Conservation (phyloP, 441 rosid genomes). For the Euphorbia schlechtendalii region DNA sequence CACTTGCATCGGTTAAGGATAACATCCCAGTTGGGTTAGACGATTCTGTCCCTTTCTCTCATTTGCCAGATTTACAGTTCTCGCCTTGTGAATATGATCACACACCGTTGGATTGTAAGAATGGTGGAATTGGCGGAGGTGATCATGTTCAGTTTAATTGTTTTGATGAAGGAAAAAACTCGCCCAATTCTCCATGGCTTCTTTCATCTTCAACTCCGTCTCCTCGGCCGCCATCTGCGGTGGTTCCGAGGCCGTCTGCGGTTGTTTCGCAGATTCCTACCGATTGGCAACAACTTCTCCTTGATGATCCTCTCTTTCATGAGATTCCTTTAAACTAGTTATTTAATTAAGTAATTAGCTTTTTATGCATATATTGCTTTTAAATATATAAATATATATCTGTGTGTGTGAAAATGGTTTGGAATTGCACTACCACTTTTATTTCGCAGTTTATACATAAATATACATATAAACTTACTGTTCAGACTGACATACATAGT, state of each 20-base stretch:
- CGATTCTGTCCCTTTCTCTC: constrained; percentile 32
- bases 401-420: constrained; percentile 17
- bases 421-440: constrained; percentile 17
- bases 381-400: not conserved
- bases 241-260: constrained; percentile 13
- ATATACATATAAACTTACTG: too few species aligned
- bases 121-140: not conserved
- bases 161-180: constrained; percentile 28
- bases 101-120: constrained; percentile 27
- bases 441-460: constrained; percentile 14
- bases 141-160: constrained; percentile 14
- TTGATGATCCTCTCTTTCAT: constrained; percentile 53
- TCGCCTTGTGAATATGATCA: constrained; percentile 28
- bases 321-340: constrained; percentile 34
- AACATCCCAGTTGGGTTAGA: constrained; percentile 16
- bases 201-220: constrained; percentile 32
- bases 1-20: constrained; percentile 36
- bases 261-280: constrained; percentile 25
- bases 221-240: constrained; percentile 24
- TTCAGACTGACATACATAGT: not conserved
- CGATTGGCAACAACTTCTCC: constrained; percentile 45
- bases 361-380: not conserved
- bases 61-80: constrained; percentile 47
- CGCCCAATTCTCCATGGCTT: constrained; percentile 44
- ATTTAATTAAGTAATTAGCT: not conserved